phyloP scores from a whole-genome alignment of 768 basidiomycete species.

The Boletus reticuloceps region DNA sequence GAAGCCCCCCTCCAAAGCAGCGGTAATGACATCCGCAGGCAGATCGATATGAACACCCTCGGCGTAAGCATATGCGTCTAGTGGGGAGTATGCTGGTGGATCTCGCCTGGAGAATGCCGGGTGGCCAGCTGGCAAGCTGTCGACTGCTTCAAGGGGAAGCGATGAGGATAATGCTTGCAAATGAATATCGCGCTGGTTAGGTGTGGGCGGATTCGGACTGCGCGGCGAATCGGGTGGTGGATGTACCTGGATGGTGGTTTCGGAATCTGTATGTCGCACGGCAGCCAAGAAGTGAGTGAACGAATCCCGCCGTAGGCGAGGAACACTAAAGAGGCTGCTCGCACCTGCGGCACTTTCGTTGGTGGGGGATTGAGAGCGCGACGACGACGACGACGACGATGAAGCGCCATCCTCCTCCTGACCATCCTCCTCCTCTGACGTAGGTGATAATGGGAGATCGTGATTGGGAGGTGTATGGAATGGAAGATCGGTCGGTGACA shows the following conservation, averaged over 20 bases:
- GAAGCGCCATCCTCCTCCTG: conserved; percentile 29
- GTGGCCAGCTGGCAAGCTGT: conserved; percentile 28
- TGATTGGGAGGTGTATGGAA: conserved; percentile 53
- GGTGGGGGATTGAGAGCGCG: conserved; percentile 59
- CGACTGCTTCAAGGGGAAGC: conserved; percentile 11
- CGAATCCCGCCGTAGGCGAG: conserved; percentile 62
- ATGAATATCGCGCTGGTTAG: conserved; percentile 78
- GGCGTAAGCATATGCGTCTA: conserved; percentile 78
- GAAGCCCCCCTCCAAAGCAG: conserved; percentile 74
- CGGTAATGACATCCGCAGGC: conserved; percentile 88
- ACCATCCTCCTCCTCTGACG: conserved; percentile 19
- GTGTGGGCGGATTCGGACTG: conserved; percentile 83
- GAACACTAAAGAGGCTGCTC: conserved; percentile 76
- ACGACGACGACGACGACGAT: conserved; percentile 29
- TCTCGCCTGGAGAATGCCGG: conserved; percentile 52
- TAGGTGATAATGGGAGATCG: conserved; percentile 45
- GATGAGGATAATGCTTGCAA: conserved; percentile 52
- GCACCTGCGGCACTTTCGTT: conserved; percentile 65
- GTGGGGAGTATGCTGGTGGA: conserved; percentile 86
- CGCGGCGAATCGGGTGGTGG: conserved; percentile 77
- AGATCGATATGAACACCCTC: conserved; percentile 93
- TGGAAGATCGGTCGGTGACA: conserved; percentile 63
- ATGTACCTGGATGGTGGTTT: conserved; percentile 68
- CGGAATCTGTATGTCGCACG: conserved; percentile 62
- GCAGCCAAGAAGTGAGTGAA: conserved; percentile 64